phyloP scores from a whole-genome alignment of 2,329 filamentous ascomycete species.

The Penicillium corylophilum region DNA sequence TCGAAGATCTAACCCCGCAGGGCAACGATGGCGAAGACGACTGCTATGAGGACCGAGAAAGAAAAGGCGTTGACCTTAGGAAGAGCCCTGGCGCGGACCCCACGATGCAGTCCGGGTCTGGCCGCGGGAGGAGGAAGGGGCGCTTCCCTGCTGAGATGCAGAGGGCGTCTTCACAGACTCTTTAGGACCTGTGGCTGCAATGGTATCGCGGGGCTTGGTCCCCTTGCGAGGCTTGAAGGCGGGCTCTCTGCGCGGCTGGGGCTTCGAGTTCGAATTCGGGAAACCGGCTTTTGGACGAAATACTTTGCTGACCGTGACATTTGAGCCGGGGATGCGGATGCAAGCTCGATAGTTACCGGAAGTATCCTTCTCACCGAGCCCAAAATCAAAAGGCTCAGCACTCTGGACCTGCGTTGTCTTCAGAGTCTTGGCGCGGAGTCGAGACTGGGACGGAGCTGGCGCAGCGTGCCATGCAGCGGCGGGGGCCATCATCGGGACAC shows the following conservation, averaged over 20 bases:
- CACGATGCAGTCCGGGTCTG: conserved; percentile 30
- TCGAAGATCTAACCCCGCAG: not conserved
- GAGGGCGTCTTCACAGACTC: conserved; percentile 29
- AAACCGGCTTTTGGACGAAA: conserved; percentile 35
- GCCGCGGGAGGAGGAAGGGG: conserved; percentile 24
- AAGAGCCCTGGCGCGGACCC: conserved; percentile 27
- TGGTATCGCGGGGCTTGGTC: conserved; percentile 31
- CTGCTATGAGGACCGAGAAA: no score
- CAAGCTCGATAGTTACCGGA: conserved; percentile 39
- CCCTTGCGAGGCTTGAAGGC: conserved; percentile 33
- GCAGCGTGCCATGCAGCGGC: conserved; percentile 64
- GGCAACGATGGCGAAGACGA: no score
- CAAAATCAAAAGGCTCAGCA: conserved; percentile 46
- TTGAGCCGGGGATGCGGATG: conserved; percentile 51
- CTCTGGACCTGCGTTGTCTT: conserved; percentile 57
- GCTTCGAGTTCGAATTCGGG: conserved; percentile 1
- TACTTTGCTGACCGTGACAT: conserved; percentile 42
- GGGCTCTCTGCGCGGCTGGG: conserved; percentile 29
- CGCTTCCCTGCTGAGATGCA: conserved; percentile 23
- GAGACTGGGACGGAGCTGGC: conserved; percentile 33
- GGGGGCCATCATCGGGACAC: conserved; percentile 63
- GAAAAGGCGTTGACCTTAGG: conserved; percentile 10
- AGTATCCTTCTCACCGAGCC: conserved; percentile 38
- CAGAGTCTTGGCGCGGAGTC: conserved; percentile 46
- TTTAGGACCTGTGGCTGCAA: conserved; percentile 15